A percentile compares a stretch with the other conserved stretches of the same genome.
phyloP scores from a whole-genome alignment of 805 yeast species.

The Yarrowia alimentaria region DNA sequence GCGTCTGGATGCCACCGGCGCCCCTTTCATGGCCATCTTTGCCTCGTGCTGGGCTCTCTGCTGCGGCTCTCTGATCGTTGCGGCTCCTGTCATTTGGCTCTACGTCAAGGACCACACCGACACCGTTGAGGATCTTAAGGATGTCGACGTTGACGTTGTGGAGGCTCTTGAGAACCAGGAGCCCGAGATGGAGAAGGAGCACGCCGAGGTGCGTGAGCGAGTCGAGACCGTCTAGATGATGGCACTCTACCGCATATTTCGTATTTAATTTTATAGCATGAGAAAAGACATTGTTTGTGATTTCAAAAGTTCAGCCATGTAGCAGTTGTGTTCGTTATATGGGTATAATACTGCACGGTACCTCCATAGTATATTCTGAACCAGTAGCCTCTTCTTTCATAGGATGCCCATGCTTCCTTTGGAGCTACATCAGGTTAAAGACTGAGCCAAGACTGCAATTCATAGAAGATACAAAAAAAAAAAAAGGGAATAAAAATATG shows the following conservation, averaged over 20 bases:
- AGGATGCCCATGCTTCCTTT: too few species aligned
- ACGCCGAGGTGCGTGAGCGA: slow-evolving; percentile 4
- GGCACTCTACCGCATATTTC: neutral
- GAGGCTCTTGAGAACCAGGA: neutral
- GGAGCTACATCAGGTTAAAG: too few species aligned
- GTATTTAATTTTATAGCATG: slow-evolving; percentile 19
- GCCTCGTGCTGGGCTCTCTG: slow-evolving; percentile 54
- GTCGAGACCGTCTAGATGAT: slow-evolving; percentile 4
- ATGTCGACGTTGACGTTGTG: slow-evolving; percentile 1
- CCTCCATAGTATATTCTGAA: too few species aligned
- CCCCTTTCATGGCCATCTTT: slow-evolving; percentile 45
- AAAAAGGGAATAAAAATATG: too few species aligned
- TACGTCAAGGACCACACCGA: slow-evolving; percentile 48
- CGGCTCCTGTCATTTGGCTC: slow-evolving; percentile 48
- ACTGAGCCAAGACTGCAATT: too few species aligned
- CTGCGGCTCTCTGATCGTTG: slow-evolving; percentile 49
- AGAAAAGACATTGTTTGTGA: too few species aligned
- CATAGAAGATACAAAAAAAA: too few species aligned
- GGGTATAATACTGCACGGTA: too few species aligned
- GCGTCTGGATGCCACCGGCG: slow-evolving; percentile 51
- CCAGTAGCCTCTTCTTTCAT: too few species aligned
- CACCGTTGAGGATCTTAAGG: slow-evolving; percentile 32
- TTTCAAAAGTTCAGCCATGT: too few species aligned
- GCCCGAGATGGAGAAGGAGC: neutral
- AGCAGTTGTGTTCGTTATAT: too few species aligned